Evolutionary conservation across 2,329 filamentous ascomycete species (phyloP).

Genomic region (Pseudogymnoascus verrucosus): DNA sequence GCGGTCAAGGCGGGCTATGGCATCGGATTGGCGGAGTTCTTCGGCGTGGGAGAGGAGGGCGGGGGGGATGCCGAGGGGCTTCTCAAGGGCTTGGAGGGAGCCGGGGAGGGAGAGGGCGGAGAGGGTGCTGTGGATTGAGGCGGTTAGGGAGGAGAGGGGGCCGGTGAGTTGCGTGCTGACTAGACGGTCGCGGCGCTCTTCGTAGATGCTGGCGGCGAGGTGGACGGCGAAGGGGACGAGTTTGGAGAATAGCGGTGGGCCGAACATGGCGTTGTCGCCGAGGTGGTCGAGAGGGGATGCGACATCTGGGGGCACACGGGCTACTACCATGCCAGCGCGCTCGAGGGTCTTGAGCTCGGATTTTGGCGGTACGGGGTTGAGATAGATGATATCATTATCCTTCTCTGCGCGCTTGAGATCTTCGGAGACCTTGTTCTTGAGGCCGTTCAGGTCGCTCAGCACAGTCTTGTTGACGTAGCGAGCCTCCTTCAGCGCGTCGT

Average conservation of each 20-base stretch:
- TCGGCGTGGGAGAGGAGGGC: constrained; percentile 83
- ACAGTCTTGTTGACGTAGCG: constrained; percentile 77
- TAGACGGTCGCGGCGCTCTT: constrained; percentile 80
- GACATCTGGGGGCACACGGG: constrained; percentile 73
- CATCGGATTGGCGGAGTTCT: constrained; percentile 86
- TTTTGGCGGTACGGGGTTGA: constrained; percentile 78
- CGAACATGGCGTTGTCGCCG: constrained; percentile 72
- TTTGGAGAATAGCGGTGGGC: constrained; percentile 77
- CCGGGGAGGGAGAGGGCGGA: constrained; percentile 82
- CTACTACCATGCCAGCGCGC: constrained; percentile 78
- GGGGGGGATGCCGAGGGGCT: constrained; percentile 82
- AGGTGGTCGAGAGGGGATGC: constrained; percentile 72
- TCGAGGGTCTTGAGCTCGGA: constrained; percentile 80
- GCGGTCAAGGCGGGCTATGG: constrained; percentile 64
- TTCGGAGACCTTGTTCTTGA: constrained; percentile 77
- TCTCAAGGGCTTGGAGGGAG: constrained; percentile 88
- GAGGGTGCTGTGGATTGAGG: constrained; percentile 69
- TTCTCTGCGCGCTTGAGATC: constrained; percentile 88
- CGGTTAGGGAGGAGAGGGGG: constrained; percentile 73
- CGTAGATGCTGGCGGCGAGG: constrained; percentile 89
- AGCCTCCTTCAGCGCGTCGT: constrained; percentile 77
- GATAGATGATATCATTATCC: constrained; percentile 93
- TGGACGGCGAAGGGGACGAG: constrained; percentile 95
- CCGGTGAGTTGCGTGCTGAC: constrained; percentile 83
- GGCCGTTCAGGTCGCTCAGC: constrained; percentile 68